Conservation (phyloP, 768 basidiomycete genomes). For the Suillus bovinus region DNA sequence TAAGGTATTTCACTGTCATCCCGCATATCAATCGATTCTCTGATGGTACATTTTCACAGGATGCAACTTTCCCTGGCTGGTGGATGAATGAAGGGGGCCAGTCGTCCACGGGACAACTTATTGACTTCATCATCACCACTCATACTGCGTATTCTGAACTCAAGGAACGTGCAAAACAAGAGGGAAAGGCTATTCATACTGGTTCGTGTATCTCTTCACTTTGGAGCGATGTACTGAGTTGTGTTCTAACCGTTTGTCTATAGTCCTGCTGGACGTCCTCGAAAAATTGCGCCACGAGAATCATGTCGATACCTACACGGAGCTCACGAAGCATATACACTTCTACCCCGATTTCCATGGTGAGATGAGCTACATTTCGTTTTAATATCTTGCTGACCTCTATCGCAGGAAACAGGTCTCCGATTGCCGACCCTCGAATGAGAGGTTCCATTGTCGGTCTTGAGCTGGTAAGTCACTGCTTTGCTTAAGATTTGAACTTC, state of each 20-base stretch:
- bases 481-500: background rate
- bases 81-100: slow-evolving; percentile 99
- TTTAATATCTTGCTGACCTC: slow-evolving; percentile 1
- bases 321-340: slow-evolving; percentile 88
- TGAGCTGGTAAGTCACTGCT: slow-evolving; percentile 54
- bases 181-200: slow-evolving; percentile 57
- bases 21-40: slow-evolving; percentile 11
- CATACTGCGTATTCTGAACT: slow-evolving; percentile 83
- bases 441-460: slow-evolving; percentile 91
- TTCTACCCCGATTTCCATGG: slow-evolving; percentile 97
- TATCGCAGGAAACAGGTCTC: slow-evolving; percentile 85
- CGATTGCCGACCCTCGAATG: slow-evolving; percentile 93
- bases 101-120: slow-evolving; percentile 92
- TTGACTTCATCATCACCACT: slow-evolving; percentile 92
- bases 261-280: slow-evolving; percentile 75
- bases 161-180: slow-evolving; percentile 58
- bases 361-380: slow-evolving; percentile 26
- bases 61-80: slow-evolving; percentile 92
- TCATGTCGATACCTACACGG: slow-evolving; percentile 63
- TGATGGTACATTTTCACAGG: slow-evolving; percentile 37
- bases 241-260: background rate
- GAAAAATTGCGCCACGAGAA: slow-evolving; percentile 62
- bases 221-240: background rate
- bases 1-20: slow-evolving; percentile 43
- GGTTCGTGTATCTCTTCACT: slow-evolving; percentile 34